Conservation (phyloP, 371 early-diverging fungal species). For the Mortierella sp. region DNA sequence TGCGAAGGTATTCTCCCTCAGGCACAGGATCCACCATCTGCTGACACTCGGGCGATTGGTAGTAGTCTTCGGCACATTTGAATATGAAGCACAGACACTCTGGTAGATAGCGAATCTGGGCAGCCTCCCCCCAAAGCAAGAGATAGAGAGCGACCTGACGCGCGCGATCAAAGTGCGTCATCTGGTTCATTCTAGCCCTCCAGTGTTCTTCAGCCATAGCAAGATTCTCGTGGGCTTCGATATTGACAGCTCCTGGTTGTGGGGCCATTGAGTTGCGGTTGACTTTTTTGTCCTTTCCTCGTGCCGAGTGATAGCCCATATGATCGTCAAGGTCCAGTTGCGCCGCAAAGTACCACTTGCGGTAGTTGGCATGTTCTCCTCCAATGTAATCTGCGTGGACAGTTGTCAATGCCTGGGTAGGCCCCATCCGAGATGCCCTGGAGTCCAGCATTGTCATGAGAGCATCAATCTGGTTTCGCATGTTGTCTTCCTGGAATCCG, state of each 20-base stretch:
- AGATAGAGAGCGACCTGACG: slow-evolving; percentile 85
- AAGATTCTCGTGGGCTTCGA: slow-evolving; percentile 45
- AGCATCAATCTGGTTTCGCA: slow-evolving; percentile 80
- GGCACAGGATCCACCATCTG: slow-evolving; percentile 58
- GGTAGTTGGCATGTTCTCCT: slow-evolving; percentile 86
- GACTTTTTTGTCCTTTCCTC: slow-evolving; percentile 55
- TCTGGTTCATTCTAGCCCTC: slow-evolving; percentile 75
- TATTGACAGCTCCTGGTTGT: slow-evolving; percentile 26
- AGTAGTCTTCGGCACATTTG: slow-evolving; percentile 79
- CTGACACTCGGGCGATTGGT: slow-evolving; percentile 55
- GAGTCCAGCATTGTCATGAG: slow-evolving; percentile 88
- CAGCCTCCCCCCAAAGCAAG: slow-evolving; percentile 90
- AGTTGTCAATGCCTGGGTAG: slow-evolving; percentile 78
- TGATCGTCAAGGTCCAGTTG: slow-evolving; percentile 78
- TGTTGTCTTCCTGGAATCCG: slow-evolving; percentile 87
- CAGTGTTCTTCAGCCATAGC: slow-evolving; percentile 73
- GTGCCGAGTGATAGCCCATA: slow-evolving; percentile 59
- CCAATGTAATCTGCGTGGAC: slow-evolving; percentile 90
- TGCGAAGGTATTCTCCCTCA: slow-evolving; percentile 79
- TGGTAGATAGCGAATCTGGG: slow-evolving; percentile 81
- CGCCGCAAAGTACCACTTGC: slow-evolving; percentile 89
- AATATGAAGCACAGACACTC: slow-evolving; percentile 88
- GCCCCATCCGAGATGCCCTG: slow-evolving; percentile 82
- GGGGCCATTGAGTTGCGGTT: slow-evolving; percentile 47
- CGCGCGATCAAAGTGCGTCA: slow-evolving; percentile 77